Conservation (phyloP, 495 filamentous ascomycete species). For the Aspergillus homomorphus region DNA sequence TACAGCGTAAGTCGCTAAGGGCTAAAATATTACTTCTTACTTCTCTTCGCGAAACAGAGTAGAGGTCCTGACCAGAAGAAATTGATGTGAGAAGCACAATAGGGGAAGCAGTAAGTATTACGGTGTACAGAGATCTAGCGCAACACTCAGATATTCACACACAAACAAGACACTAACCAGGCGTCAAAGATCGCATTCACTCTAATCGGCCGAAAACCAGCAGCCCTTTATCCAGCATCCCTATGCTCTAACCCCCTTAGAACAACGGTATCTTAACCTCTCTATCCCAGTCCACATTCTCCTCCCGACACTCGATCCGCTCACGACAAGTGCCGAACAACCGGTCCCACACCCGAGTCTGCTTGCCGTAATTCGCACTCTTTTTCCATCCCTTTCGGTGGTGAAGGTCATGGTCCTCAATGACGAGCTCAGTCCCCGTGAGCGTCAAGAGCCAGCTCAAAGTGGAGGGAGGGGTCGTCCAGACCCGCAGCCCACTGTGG, state of each 20-base stretch:
- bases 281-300: constrained; percentile 12
- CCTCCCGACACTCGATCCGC: constrained; percentile 11
- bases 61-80: no score
- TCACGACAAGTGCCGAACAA: constrained; percentile 19
- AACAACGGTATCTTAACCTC: constrained; percentile 13
- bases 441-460: constrained; percentile 13
- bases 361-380: constrained; percentile 17
- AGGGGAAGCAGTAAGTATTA: no score
- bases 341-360: constrained; percentile 20
- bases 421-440: constrained; percentile 14
- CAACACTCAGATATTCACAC: no score
- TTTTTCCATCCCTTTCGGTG: constrained; percentile 19
- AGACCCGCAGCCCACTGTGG: constrained; percentile 17
- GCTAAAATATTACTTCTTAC: no score
- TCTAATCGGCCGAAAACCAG: no score
- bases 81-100: no score
- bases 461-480: constrained; percentile 4
- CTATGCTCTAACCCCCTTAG: neutral
- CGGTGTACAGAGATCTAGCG: no score
- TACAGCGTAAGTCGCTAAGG: no score
- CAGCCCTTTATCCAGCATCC: no score
- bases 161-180: no score
- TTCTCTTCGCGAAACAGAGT: no score
- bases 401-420: constrained; percentile 22
- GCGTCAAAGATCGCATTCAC: no score